Percentiles rank a stretch among this genome's conserved stretches.
Conservation (phyloP, 2,329 filamentous ascomycete species). For the Ophiostoma ulmi region DNA sequence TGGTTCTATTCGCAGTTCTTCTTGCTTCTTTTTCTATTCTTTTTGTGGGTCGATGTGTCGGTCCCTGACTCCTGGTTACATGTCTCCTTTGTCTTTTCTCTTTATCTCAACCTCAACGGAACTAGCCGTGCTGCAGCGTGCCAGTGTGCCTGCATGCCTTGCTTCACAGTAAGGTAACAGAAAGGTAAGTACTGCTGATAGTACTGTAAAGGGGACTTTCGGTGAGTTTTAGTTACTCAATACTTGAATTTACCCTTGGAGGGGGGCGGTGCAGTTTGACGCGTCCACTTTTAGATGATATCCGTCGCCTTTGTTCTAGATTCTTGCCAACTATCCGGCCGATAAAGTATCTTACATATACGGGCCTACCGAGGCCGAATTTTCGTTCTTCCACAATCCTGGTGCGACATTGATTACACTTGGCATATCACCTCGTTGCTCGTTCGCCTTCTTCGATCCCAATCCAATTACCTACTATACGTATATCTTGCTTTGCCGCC, state of each 20-base stretch:
- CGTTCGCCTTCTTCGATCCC: background rate
- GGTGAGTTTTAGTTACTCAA: background rate
- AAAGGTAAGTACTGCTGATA: background rate
- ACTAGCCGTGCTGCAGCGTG: background rate
- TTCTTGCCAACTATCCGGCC: background rate
- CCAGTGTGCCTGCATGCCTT: background rate
- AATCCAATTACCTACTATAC: background rate
- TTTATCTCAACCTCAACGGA: background rate
- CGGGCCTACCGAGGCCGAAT: background rate
- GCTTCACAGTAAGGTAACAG: background rate
- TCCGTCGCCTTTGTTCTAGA: constrained; percentile 4
- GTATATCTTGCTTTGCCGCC: background rate
- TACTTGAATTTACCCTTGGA: background rate
- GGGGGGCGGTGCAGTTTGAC: constrained; percentile 5
- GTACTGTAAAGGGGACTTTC: background rate
- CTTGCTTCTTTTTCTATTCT: background rate
- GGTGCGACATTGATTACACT: background rate
- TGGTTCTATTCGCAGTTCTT: background rate
- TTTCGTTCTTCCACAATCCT: background rate
- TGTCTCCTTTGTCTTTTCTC: background rate
- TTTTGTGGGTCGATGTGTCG: background rate
- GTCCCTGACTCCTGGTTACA: background rate
- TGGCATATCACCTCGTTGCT: background rate
- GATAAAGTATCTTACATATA: background rate
- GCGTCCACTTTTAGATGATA: background rate